These are phyloP conservation scores for Penicillium sp. DNA, from an alignment of 2,329 filamentous ascomycete species.

Conservation along the genomic window DNA sequence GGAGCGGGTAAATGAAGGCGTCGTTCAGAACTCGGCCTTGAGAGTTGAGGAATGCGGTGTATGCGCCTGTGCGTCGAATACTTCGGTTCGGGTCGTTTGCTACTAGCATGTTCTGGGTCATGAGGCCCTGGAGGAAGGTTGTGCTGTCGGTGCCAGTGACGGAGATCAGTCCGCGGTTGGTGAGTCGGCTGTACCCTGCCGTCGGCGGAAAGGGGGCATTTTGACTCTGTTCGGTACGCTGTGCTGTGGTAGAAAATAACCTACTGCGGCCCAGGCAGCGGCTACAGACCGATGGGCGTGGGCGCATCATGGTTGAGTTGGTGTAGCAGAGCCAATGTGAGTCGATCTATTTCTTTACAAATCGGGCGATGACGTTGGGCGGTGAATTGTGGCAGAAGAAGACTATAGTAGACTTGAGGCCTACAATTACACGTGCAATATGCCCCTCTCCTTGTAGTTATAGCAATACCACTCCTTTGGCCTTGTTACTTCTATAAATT, in stretches of 20 bases:
- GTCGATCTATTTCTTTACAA: conserved; percentile 23
- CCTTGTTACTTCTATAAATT: no score
- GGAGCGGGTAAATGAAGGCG: conserved; percentile 77
- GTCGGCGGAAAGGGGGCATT: conserved; percentile 38
- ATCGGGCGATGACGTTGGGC: conserved; percentile 29
- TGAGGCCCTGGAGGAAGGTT: conserved; percentile 82
- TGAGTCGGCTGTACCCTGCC: conserved; percentile 54
- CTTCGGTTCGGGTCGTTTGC: conserved; percentile 39
- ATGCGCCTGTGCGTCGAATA: conserved; percentile 56
- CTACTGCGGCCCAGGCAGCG: conserved; percentile 29
- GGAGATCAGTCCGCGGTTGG: conserved; percentile 75
- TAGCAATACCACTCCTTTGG: no score
- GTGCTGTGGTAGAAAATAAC: conserved; percentile 30
- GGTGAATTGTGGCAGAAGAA: conserved; percentile 28
- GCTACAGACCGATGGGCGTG: conserved; percentile 29
- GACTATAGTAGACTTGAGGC: neutral
- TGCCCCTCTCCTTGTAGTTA: no score
- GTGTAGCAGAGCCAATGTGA: conserved; percentile 11
- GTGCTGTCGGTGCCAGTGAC: conserved; percentile 75
- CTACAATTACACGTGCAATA: no score
- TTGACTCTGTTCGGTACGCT: conserved; percentile 10
- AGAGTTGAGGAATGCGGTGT: conserved; percentile 82
- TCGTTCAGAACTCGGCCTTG: conserved; percentile 82
- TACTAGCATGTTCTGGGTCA: conserved; percentile 68
- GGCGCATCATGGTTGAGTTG: conserved; percentile 33